Base-by-base conservation (phyloP, 495 filamentous ascomycete genomes). In the Penicillium paradoxum region DNA sequence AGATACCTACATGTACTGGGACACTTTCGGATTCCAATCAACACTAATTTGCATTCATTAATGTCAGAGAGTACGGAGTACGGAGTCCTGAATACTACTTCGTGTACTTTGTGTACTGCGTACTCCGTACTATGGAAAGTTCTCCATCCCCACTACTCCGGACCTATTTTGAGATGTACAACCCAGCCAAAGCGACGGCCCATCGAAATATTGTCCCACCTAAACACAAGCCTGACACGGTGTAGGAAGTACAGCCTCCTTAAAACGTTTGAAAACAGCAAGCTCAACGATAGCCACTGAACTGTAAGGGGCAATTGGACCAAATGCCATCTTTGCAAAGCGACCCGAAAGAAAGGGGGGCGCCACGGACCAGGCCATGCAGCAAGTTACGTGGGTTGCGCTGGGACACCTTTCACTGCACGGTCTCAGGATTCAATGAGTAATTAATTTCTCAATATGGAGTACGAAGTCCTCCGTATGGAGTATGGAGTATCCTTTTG, bases 381-480 rank as follows among this genome's bases (percentile, higher is more conserved):
- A 47, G 19, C 37, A 42, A 51, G 30, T 32, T 51, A 51, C 49
- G 49, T 51, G 38, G n/a, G 49, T 51, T 38, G 32, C n/a, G n/a
- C 42, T 18, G 39, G 37, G 38, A 24, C 34, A 36, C n/a, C n/a
- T 15, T 25, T 25, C 21, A 32, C 19, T 18, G 46, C 46, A 38
- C 34, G 39, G 39, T 43, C 19, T 51, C 19, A 42, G 27, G 6
- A 27, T 17, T 17, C n/a, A 41, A 42, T 17, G 24, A 32, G 10
- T 32, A 32, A 32, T 8, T 32, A 32, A 14, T 17, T 38, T 11
- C 32, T 37, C n/a, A 34, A 22, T 37, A 11, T n/a, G 21, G 24
- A 24, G 19, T 29, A 30, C 37, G 21, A 39, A 10, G 15, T 17
- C 41, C 17, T 7, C 25, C 6, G 39, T 47, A 43, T 49, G 41